phyloP scores from a whole-genome alignment of 1,139 yeast genomes.

The Geotrichum europaeum region DNA sequence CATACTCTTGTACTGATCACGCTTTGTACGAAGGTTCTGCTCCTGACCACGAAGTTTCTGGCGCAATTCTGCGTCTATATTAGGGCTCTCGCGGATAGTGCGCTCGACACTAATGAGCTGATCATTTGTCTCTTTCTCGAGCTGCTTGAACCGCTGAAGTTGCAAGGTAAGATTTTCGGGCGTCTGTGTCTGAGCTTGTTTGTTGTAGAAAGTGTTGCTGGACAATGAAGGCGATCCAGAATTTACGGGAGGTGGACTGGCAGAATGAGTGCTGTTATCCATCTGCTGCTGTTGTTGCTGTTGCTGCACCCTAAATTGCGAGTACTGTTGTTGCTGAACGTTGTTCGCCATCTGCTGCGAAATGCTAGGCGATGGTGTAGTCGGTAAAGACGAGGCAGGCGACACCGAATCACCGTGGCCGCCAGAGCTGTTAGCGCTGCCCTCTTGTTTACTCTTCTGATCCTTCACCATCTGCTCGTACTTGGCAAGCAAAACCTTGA shows the following conservation, averaged over 20 bases:
- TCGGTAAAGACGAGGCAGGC: not conserved
- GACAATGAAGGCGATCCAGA: not conserved
- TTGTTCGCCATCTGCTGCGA: constrained; percentile 12
- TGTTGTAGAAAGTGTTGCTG: constrained; percentile 13
- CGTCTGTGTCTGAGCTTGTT: not conserved
- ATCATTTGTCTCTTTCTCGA: constrained; percentile 16
- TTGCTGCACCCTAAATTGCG: constrained; percentile 8
- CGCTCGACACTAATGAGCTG: constrained; percentile 24
- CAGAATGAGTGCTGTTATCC: not conserved
- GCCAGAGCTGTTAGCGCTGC: not conserved
- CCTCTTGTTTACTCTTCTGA: constrained; percentile 6
- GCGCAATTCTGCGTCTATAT: constrained; percentile 22
- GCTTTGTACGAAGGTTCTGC: constrained; percentile 24
- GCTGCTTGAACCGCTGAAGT: constrained; percentile 10
- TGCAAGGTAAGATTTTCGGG: constrained; percentile 10
- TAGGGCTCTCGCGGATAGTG: constrained; percentile 23
- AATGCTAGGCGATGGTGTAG: not conserved
- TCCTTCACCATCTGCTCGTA: constrained; percentile 14
- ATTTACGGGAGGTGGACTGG: not conserved
- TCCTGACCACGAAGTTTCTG: constrained; percentile 24
- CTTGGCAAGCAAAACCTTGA: constrained; percentile 16
- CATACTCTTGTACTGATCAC: constrained; percentile 25
- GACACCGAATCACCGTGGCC: not conserved
- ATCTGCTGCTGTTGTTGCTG: not conserved
- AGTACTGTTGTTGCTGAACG: constrained; percentile 6